Evolutionary conservation across 23 red algal genomes (phyloP).

Genomic region (Pyropia yezoensis): DNA sequence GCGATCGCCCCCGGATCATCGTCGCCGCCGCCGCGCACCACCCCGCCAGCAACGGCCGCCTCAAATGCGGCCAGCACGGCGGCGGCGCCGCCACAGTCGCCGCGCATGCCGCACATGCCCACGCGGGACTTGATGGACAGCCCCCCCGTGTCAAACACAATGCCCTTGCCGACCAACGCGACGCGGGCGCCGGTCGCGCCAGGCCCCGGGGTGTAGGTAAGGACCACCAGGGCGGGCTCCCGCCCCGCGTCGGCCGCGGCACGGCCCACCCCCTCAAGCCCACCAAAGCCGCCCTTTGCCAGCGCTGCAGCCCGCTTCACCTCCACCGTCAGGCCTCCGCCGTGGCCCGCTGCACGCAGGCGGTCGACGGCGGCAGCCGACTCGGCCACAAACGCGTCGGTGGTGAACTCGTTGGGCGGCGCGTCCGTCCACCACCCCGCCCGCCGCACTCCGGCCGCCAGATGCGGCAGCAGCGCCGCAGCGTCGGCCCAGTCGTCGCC

Average conservation of each 20-base stretch:
- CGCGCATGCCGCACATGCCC: constrained; percentile 36
- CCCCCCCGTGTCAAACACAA: constrained; percentile 47
- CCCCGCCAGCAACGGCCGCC: neutral
- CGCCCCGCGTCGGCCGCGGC: constrained; percentile 3
- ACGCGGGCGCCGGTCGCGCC: neutral
- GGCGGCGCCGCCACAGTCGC: constrained; percentile 35
- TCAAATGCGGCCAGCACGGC: constrained; percentile 27
- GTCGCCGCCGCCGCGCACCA: too few species aligned
- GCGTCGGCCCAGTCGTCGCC: too few species aligned
- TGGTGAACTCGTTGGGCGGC: constrained; percentile 22
- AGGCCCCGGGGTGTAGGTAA: constrained; percentile 17
- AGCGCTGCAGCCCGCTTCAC: constrained; percentile 8
- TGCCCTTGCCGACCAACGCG: constrained; percentile 27
- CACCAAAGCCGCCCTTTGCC: neutral
- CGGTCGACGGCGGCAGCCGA: neutral
- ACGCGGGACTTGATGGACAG: constrained; percentile 14
- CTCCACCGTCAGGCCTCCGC: neutral
- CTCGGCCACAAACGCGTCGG: constrained; percentile 8
- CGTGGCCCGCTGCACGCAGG: neutral
- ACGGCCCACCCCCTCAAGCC: constrained; percentile 13
- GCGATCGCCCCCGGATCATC: neutral
- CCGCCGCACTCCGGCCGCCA: too few species aligned
- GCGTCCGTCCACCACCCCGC: constrained; percentile 1
- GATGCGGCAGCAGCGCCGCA: too few species aligned
- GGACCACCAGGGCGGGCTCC: constrained; percentile 3